Evolutionary conservation across 2,329 filamentous ascomycete genomes (phyloP).

Genomic region (Pleomassaria siparia): DNA sequence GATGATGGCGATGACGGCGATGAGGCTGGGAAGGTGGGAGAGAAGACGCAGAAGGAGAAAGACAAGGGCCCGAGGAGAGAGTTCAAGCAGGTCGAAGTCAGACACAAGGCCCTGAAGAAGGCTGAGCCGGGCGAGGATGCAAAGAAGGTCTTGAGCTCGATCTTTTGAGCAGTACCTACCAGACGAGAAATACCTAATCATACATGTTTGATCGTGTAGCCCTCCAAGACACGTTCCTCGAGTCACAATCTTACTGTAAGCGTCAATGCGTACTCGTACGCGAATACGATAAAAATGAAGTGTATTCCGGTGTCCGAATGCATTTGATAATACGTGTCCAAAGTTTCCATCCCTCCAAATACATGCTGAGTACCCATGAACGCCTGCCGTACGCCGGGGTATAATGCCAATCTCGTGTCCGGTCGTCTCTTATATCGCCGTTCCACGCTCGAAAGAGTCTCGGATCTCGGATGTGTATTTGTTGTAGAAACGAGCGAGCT

Average conservation of each 20-base stretch:
- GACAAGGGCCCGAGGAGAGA: constrained; percentile 45
- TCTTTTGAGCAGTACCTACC: too few species aligned
- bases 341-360: background rate
- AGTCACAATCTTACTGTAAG: background rate
- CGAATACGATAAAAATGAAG: background rate
- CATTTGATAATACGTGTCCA: background rate
- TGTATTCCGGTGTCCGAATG: background rate
- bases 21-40: constrained; percentile 16
- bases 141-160: constrained; percentile 39
- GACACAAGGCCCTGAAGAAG: constrained; percentile 35
- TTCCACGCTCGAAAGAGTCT: constrained; percentile 96
- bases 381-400: background rate
- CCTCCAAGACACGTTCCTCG: too few species aligned
- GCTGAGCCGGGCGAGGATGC: constrained; percentile 33
- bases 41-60: constrained; percentile 33
- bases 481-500: constrained; percentile 93
- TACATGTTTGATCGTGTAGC: background rate
- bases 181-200: too few species aligned
- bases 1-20: constrained; percentile 22
- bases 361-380: constrained; percentile 7
- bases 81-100: constrained; percentile 60
- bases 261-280: background rate
- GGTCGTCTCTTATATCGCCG: constrained; percentile 69
- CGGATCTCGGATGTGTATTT: constrained; percentile 97
- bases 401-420: background rate